Percentiles rank a stretch among this genome's conserved stretches.
Conservation (phyloP, 2,329 filamentous ascomycete genomes). For the Sporothrix dimorphospora region DNA sequence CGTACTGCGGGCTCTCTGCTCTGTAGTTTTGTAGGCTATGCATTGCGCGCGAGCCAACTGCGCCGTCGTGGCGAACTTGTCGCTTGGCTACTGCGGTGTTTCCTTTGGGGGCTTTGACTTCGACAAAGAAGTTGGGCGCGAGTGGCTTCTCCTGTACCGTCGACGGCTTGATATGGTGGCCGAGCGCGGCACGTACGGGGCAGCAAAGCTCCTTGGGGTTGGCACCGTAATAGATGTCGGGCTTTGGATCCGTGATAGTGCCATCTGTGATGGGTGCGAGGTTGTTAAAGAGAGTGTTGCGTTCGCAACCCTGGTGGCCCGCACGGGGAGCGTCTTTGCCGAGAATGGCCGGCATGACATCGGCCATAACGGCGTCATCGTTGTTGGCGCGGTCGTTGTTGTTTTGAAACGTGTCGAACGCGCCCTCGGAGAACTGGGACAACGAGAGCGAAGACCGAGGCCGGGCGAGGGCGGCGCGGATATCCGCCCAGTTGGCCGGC, state of each 20-base stretch:
- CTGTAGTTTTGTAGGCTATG: constrained; percentile 44
- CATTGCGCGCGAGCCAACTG: constrained; percentile 44
- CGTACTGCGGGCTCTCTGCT: constrained; percentile 40
- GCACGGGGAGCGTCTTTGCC: constrained; percentile 35
- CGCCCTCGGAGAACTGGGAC: constrained; percentile 40
- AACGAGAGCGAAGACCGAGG: constrained; percentile 43
- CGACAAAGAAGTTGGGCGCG: constrained; percentile 49
- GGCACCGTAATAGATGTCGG: constrained; percentile 42
- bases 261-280: constrained; percentile 43
- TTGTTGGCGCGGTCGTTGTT: constrained; percentile 39
- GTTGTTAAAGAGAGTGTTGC: constrained; percentile 42
- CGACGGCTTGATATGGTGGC: constrained; percentile 41
- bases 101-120: constrained; percentile 44
- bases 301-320: constrained; percentile 33
- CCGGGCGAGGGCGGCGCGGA: constrained; percentile 37
- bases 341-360: constrained; percentile 42
- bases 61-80: constrained; percentile 46
- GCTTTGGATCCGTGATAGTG: constrained; percentile 38
- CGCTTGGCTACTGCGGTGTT: constrained; percentile 38
- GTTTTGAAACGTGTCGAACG: constrained; percentile 39
- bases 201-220: constrained; percentile 36
- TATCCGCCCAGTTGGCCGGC: constrained; percentile 41
- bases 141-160: constrained; percentile 39
- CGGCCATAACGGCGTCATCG: constrained; percentile 42
- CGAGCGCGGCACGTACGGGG: constrained; percentile 37